phyloP scores from a whole-genome alignment of 768 basidiomycete genomes.

The Lentinula sp. region DNA sequence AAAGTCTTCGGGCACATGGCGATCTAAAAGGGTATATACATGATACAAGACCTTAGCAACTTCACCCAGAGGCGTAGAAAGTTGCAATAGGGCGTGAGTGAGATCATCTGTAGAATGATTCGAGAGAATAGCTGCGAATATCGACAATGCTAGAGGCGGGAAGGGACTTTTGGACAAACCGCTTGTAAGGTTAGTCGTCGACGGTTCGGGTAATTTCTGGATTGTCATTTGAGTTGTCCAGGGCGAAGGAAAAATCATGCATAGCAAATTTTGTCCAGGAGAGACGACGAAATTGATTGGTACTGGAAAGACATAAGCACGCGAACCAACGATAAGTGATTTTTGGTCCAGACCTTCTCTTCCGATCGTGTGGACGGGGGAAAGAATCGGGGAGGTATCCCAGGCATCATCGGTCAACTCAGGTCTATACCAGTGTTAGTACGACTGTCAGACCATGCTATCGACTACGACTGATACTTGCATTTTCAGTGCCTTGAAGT shows the following conservation, averaged over 20 bases:
- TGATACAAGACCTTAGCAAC: conserved; percentile 42
- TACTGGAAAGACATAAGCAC: conserved; percentile 31
- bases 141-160: conserved; percentile 20
- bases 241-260: conserved; percentile 41
- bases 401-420: conserved; percentile 46
- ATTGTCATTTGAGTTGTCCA: conserved; percentile 32
- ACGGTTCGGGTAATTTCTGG: conserved; percentile 36
- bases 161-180: neutral
- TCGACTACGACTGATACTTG: conserved; percentile 20
- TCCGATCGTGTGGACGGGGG: conserved; percentile 33
- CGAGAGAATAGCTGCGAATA: conserved; percentile 40
- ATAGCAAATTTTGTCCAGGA: conserved; percentile 53
- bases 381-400: conserved; percentile 41
- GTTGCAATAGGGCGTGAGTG: conserved; percentile 44
- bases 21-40: conserved; percentile 40
- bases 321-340: neutral
- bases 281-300: conserved; percentile 51
- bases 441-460: neutral
- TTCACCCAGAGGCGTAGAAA: conserved; percentile 32
- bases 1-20: conserved; percentile 29
- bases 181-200: neutral
- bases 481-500: conserved; percentile 46
- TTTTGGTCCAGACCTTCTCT: conserved; percentile 29
- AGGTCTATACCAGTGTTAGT: conserved; percentile 31
- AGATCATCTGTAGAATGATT: conserved; percentile 55